Evolutionary conservation across 495 filamentous ascomycete species (phyloP).

Genomic region (Aspergillus ellipticus): DNA sequence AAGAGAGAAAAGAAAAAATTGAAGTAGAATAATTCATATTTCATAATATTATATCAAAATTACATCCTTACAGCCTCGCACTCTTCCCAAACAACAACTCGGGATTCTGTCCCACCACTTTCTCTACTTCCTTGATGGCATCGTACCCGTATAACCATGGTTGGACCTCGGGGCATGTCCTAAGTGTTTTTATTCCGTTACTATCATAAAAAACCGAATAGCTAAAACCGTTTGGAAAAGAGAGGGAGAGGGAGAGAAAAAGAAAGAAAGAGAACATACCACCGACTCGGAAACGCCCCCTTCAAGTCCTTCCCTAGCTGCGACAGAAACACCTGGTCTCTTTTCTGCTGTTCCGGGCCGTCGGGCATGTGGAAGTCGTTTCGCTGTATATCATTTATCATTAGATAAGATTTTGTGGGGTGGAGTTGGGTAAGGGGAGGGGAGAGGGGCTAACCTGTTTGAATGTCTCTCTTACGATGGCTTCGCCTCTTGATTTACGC

Average conservation of each 20-base stretch:
- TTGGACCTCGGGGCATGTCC: conserved; percentile 58
- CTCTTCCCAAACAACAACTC: conserved; percentile 21
- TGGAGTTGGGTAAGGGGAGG: not conserved
- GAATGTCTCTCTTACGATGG: conserved; percentile 51
- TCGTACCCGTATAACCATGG: conserved; percentile 62
- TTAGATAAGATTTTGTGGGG: not conserved
- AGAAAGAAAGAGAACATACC: conserved; percentile 26
- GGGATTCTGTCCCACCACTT: conserved; percentile 38
- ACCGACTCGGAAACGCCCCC: conserved; percentile 54
- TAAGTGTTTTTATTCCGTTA: too few species aligned
- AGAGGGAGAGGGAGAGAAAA: not conserved
- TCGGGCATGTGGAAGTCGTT: conserved; percentile 58
- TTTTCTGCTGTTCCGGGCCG: conserved; percentile 49
- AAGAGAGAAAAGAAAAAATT: too few species aligned
- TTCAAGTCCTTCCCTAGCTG: conserved; percentile 38
- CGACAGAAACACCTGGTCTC: conserved; percentile 47
- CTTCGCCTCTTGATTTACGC: conserved; percentile 57
- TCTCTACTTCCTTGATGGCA: conserved; percentile 53
- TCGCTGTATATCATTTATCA: conserved; percentile 35
- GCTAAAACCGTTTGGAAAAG: too few species aligned
- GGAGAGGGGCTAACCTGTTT: conserved; percentile 27
- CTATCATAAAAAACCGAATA: too few species aligned
- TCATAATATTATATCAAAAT: too few species aligned
- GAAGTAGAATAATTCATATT: too few species aligned
- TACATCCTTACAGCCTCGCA: conserved; percentile 8